Conservation (phyloP, 495 filamentous ascomycete species). For the Trichoderma virens region DNA sequence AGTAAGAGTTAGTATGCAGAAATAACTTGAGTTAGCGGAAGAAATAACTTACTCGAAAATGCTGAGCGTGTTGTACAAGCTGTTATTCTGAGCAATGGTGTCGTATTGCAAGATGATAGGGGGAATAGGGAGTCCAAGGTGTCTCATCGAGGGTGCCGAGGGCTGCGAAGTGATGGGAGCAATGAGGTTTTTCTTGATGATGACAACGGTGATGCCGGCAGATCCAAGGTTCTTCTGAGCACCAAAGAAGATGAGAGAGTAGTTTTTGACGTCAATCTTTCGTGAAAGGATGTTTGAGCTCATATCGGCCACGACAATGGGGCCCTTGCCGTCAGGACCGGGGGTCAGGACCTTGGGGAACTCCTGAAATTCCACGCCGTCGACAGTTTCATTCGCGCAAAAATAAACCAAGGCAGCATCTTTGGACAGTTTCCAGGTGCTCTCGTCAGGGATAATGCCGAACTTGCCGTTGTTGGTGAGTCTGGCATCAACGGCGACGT, state of each 20-base stretch:
- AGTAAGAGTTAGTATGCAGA: neutral
- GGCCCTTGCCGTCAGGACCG: conserved; percentile 46
- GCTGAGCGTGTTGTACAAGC: conserved; percentile 87
- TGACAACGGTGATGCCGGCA: conserved; percentile 76
- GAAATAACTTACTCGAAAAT: conserved; percentile 63
- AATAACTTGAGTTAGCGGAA: neutral
- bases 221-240: conserved; percentile 89
- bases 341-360: conserved; percentile 61
- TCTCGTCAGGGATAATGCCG: conserved; percentile 68
- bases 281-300: conserved; percentile 67
- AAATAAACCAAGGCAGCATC: conserved; percentile 77
- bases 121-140: conserved; percentile 68
- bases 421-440: conserved; percentile 67
- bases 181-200: conserved; percentile 70
- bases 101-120: conserved; percentile 75
- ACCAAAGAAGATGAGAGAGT: conserved; percentile 68
- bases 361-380: conserved; percentile 84
- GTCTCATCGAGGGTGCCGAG: conserved; percentile 55
- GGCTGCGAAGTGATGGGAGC: conserved; percentile 52
- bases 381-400: conserved; percentile 92
- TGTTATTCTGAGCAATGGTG: conserved; percentile 76
- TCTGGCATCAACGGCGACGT: conserved; percentile 66
- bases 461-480: conserved; percentile 76
- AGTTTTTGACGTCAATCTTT: conserved; percentile 60
- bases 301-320: conserved; percentile 78